Conservation (phyloP, 2,329 filamentous ascomycete species). For the Cordyceps militaris region DNA sequence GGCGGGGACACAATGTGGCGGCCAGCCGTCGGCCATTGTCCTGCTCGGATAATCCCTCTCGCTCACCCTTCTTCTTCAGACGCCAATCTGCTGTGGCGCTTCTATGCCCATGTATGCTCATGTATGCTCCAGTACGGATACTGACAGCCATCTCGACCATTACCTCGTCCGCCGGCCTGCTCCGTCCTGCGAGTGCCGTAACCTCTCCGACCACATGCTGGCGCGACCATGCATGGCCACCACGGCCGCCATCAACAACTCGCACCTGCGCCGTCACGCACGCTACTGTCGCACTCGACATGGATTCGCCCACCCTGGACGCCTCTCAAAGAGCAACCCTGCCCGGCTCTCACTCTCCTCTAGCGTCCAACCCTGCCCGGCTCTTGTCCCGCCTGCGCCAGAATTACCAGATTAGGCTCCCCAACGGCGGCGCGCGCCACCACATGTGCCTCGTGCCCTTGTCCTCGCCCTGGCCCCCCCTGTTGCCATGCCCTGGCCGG, state of each 20-base stretch:
- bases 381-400: slow-evolving; percentile 4
- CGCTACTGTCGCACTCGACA: neutral
- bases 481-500: neutral
- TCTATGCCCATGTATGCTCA: neutral
- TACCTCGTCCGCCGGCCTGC: neutral
- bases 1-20: neutral
- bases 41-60: neutral
- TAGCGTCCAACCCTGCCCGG: neutral
- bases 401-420: slow-evolving; percentile 12
- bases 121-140: too few relatives aligned
- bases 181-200: neutral
- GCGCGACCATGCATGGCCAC: neutral
- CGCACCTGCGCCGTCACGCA: neutral
- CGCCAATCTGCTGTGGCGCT: neutral
- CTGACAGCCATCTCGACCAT: neutral
- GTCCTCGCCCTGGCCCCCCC: neutral
- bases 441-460: slow-evolving; percentile 9
- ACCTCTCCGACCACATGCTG: neutral
- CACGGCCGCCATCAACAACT: neutral
- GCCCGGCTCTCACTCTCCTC: neutral
- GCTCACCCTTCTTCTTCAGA: neutral
- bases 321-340: neutral
- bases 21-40: neutral
- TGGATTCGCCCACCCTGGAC: neutral
- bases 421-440: slow-evolving; percentile 9